A percentile compares a stretch with the other conserved stretches of the same genome.
phyloP scores from a whole-genome alignment of 257 asterid genomes.

The Solanum gracilifrons region DNA sequence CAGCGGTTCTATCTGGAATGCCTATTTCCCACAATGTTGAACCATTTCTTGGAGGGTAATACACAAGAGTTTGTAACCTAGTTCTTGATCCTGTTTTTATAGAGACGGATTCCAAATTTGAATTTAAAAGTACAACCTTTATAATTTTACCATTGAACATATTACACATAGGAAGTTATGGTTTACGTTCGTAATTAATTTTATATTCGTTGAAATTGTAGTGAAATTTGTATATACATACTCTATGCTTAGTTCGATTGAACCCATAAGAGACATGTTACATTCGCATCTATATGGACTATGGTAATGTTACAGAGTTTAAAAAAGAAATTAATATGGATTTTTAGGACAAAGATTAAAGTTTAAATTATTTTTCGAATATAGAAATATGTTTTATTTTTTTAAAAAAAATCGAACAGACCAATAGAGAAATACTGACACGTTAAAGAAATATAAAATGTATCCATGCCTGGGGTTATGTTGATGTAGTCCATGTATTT shows the following conservation, averaged over 20 bases:
- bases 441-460: not conserved
- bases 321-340: not conserved
- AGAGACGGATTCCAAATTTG: not conserved
- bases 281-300: not conserved
- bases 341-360: not conserved
- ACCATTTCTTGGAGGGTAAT: conserved; percentile 41
- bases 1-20: conserved; percentile 49
- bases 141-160: not conserved
- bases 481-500: not conserved
- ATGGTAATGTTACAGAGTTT: not conserved
- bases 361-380: not conserved
- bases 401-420: fast-evolving
- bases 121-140: not conserved
- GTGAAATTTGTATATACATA: not conserved
- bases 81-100: conserved; percentile 17
- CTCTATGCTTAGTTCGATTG: not conserved
- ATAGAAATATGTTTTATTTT: not conserved
- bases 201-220: not conserved
- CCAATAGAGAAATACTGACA: not conserved
- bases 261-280: not conserved
- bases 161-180: not conserved
- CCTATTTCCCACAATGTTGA: conserved; percentile 76
- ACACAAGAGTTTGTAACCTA: conserved; percentile 14
- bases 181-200: not conserved
- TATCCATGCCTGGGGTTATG: not conserved